Conservation (phyloP, 2,329 filamentous ascomycete species). For the Cyphellophora europaea region DNA sequence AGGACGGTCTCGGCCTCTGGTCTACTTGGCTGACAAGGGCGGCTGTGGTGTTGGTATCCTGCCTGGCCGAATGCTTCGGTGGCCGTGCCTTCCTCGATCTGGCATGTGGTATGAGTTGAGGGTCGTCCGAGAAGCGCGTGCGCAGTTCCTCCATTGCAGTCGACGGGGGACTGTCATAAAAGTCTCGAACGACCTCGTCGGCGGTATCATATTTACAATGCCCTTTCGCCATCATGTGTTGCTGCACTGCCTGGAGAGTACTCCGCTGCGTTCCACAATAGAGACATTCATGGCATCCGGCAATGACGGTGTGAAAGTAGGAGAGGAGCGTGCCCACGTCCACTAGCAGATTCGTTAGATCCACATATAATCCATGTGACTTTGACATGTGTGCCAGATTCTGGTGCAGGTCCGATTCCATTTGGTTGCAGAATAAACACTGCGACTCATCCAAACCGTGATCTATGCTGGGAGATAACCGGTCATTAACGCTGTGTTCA, state of each 20-base stretch:
- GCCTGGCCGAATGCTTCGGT: slow-evolving; percentile 3
- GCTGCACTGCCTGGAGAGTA: slow-evolving; percentile 37
- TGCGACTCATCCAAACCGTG: too few species aligned
- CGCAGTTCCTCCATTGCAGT: slow-evolving; percentile 8
- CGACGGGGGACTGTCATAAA: slow-evolving; percentile 28
- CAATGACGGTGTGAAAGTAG: slow-evolving; percentile 42
- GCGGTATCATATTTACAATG: slow-evolving; percentile 37
- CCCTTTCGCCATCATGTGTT: slow-evolving; percentile 42
- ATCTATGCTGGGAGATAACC: too few species aligned
- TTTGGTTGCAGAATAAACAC: slow-evolving; percentile 36
- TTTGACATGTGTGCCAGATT: slow-evolving; percentile 41
- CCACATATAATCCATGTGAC: slow-evolving; percentile 37
- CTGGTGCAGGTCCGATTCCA: slow-evolving; percentile 22
- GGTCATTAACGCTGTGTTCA: too few species aligned
- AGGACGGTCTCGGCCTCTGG: neutral
- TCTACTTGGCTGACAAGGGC: slow-evolving; percentile 3
- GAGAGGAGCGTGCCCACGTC: slow-evolving; percentile 39
- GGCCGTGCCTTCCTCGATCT: slow-evolving; percentile 8
- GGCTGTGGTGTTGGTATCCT: slow-evolving; percentile 2
- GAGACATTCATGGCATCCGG: slow-evolving; percentile 41
- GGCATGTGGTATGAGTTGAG: slow-evolving; percentile 7
- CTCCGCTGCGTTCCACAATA: slow-evolving; percentile 37
- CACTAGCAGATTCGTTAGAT: slow-evolving; percentile 30
- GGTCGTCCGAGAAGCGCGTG: slow-evolving; percentile 4
- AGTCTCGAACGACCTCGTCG: slow-evolving; percentile 32